These are phyloP conservation scores for Dictyostelium capitatum DNA, from an alignment of 78 protist genomes.

Conservation along the genomic window DNA sequence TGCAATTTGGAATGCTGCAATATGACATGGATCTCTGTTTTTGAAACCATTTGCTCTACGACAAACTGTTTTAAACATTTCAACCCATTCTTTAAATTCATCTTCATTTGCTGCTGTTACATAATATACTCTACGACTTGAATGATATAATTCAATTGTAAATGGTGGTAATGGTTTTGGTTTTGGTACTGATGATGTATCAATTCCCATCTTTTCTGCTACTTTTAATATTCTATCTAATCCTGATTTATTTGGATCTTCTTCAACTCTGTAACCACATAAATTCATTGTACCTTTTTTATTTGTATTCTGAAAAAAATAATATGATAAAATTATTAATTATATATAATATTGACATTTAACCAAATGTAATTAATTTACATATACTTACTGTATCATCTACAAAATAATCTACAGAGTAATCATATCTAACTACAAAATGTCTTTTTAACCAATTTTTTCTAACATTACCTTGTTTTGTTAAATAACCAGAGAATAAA, in stretches of 20 bases:
- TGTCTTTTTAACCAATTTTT: slow-evolving; percentile 74
- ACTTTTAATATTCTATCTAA: slow-evolving; percentile 19
- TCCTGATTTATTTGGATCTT: slow-evolving; percentile 46
- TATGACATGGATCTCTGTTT: slow-evolving; percentile 45
- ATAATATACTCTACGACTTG: slow-evolving; percentile 27
- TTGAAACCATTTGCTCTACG: slow-evolving; percentile 31
- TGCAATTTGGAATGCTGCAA: slow-evolving; percentile 57
- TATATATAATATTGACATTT: no score
- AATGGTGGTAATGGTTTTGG: slow-evolving; percentile 47
- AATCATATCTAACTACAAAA: slow-evolving; percentile 65
- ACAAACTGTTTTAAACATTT: slow-evolving; percentile 10
- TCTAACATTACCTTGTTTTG: slow-evolving; percentile 73
- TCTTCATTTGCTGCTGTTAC: background rate
- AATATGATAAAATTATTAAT: background rate
- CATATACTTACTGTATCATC: slow-evolving; percentile 29
- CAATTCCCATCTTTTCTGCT: slow-evolving; percentile 56
- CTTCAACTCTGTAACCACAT: slow-evolving; percentile 60
- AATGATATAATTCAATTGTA: slow-evolving; percentile 60
- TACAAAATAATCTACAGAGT: slow-evolving; percentile 79
- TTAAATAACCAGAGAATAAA: slow-evolving; percentile 28
- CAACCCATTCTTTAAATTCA: slow-evolving; percentile 58
- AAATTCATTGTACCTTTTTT: slow-evolving; percentile 72
- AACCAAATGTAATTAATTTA: no score
- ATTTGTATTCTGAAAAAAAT: background rate
- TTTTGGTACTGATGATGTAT: slow-evolving; percentile 22